Evolutionary conservation across 108 stramenopile species (phyloP), one percentile per base, ranked within the genome.

Genomic region (Skeletonema costatum): DNA sequence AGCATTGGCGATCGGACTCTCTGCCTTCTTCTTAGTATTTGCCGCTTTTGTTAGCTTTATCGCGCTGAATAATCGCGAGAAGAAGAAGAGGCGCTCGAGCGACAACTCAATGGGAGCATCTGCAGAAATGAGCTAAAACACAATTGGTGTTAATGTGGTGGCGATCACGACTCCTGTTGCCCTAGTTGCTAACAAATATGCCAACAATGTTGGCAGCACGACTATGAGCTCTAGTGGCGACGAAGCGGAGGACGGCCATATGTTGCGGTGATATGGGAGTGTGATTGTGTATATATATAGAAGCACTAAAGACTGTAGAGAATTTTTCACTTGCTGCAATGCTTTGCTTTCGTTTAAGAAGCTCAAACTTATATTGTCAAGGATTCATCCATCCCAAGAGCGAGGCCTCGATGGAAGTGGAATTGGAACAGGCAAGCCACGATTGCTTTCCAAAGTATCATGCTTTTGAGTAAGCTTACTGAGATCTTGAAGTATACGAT

Each of bases 401-500:
- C 25, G 25, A 19, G 53, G 53, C n/a, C 53, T 56, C 0, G 53
- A 56, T 56, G 25, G 53, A 11, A 56, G 21, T 10, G 53, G 53
- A 25, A 56, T 3, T 2, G 53, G 53, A 10, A 21, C 25, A 10
- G 53, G 53, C 0, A 7, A 19, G 17, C 50, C 50, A 17, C 46
- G 46, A 48, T 14, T 19, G 2, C n/a, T 21, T 21, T 19, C 50
- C 19, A 7, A 19, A 1, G 19, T 5, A 17, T 61, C 56, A 5
- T 78, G 77, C 5, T 56, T 16, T 36, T 82, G 74, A 56, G 81
- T 71, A 5, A 82, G 51, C 36, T 72, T 75, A 32, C 35, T 68
- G 19, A 82, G 50, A 68, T 82, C 81, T 32, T 70, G 16, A 4
- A 82, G 60, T 31, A 82, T 82, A 17, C 61, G 74, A 41, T 82